These are phyloP conservation scores for Botrytis fabae DNA, from an alignment of 2,329 filamentous ascomycete genomes.

Conservation along the genomic window DNA sequence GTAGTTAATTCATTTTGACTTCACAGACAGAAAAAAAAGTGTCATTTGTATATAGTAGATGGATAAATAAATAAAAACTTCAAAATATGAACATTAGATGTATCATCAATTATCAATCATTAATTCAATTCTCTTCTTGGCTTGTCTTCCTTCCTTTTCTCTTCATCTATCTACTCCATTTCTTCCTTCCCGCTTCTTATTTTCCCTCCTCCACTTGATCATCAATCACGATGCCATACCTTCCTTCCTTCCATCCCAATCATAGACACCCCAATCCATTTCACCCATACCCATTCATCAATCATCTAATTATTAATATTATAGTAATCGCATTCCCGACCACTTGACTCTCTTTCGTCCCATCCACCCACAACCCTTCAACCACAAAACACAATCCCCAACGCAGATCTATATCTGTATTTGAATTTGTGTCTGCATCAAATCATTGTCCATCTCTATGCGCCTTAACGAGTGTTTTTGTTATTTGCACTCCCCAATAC, in stretches of 20 bases:
- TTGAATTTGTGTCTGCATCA: background rate
- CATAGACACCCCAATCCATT: constrained; percentile 17
- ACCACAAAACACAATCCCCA: background rate
- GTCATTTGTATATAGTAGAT: no score
- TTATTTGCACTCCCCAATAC: constrained; percentile 3
- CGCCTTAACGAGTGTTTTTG: constrained; percentile 19
- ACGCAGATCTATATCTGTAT: background rate
- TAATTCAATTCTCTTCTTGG: background rate
- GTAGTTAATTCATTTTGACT: background rate
- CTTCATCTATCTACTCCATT: constrained; percentile 8
- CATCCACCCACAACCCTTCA: background rate
- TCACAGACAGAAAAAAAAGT: background rate
- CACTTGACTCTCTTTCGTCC: background rate
- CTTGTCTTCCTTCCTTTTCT: background rate
- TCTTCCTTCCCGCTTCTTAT: background rate
- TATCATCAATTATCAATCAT: constrained; percentile 7
- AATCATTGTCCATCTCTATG: constrained; percentile 7
- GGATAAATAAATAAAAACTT: background rate
- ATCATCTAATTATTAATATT: constrained; percentile 21
- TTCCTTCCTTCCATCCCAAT: constrained; percentile 16
- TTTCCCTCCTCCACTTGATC: background rate
- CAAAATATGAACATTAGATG: background rate
- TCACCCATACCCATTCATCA: background rate
- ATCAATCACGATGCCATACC: background rate
- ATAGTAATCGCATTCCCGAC: constrained; percentile 3